These are phyloP conservation scores for Trichocomaceae sp. DNA, from an alignment of 2,329 filamentous ascomycete genomes.

Conservation along the genomic window DNA sequence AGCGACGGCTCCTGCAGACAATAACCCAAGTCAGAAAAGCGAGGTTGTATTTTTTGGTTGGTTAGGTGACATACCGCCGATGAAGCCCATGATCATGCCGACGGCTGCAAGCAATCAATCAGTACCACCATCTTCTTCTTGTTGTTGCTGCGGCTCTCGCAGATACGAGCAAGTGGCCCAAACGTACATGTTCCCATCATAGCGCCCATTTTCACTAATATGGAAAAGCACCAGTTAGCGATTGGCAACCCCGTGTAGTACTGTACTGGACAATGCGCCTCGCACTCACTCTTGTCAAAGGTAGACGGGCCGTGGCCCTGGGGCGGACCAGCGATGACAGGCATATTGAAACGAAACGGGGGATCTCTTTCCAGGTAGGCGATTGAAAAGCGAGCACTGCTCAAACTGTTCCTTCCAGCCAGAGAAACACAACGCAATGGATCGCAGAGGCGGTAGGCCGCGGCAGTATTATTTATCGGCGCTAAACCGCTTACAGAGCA, in stretches of 20 bases:
- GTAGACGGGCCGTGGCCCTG: conserved; percentile 56
- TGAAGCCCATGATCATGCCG: conserved; percentile 93
- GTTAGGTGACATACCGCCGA: conserved; percentile 63
- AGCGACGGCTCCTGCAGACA: conserved; percentile 67
- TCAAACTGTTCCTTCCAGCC: neutral
- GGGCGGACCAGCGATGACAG: conserved; percentile 50
- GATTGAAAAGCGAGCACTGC: neutral
- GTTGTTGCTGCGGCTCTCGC: neutral
- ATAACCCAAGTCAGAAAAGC: conserved; percentile 11
- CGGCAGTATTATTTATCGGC: neutral
- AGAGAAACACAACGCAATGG: neutral
- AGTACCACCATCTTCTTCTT: neutral
- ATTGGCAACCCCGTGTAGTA: neutral
- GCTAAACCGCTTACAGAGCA: neutral
- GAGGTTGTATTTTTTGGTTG: neutral
- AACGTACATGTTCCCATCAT: conserved; percentile 96
- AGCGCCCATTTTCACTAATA: conserved; percentile 88
- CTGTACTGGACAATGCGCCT: too few species aligned
- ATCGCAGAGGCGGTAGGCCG: neutral
- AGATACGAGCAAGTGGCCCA: neutral
- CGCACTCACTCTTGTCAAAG: conserved; percentile 60
- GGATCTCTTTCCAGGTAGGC: neutral
- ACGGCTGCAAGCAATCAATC: conserved; percentile 57
- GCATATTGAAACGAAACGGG: conserved; percentile 39
- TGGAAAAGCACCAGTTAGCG: conserved; percentile 23